Evolutionary conservation across 2,329 filamentous ascomycete species (phyloP), one percentile per base, ranked within the genome.

Genomic region (Lasiodiplodia sp.): DNA sequence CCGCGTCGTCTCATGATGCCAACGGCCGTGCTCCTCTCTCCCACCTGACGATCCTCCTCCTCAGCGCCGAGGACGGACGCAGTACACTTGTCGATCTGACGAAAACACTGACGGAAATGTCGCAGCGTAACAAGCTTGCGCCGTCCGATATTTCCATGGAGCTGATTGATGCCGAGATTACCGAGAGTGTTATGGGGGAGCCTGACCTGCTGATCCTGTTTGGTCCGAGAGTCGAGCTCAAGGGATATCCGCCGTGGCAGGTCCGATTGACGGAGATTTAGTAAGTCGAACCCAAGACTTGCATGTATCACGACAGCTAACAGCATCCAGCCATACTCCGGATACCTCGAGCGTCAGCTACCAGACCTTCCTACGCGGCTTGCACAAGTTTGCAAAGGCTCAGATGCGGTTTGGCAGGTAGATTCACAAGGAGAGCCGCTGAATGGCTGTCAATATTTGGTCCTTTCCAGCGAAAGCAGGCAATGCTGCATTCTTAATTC

Each of bases 211-310:
- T 99, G 69, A 87, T 99, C 67, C 83, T 97, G 10, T 99, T 99
- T 78, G 89, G 91, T 1, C 92, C 94, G 4, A 88, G 89, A 62
- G 89, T 98, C 66, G 90, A 94, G 77, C 82, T 99, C 55, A 90
- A 93, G 66, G 94, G 96, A 11, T 99, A 98, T 78, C 96, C 96
- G 11, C 96, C 96, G 0, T 99, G 96, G 96, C 96, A 97, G 81
- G 87, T 98, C 70, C 88, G 96, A 53, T 83, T 99, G 76, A 97
- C 94, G 0, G 96, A 99, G 84, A 97, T 99, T 69, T 97, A 94
- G 77, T 88, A 83, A 78, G 87, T 87, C 2, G 25, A 53, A 1
- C 38, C 8, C 10, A 12, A 12, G 25, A 66, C 18, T 3, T 28
- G 21, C 38, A n/a, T 4, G 47, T 16, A 37, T 37, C n/a, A 12